Percentiles rank a stretch among this genome's conserved stretches.
These are phyloP conservation scores for Colletotrichum nymphaeae DNA, from an alignment of 2,329 filamentous ascomycete species.

Conservation along the genomic window DNA sequence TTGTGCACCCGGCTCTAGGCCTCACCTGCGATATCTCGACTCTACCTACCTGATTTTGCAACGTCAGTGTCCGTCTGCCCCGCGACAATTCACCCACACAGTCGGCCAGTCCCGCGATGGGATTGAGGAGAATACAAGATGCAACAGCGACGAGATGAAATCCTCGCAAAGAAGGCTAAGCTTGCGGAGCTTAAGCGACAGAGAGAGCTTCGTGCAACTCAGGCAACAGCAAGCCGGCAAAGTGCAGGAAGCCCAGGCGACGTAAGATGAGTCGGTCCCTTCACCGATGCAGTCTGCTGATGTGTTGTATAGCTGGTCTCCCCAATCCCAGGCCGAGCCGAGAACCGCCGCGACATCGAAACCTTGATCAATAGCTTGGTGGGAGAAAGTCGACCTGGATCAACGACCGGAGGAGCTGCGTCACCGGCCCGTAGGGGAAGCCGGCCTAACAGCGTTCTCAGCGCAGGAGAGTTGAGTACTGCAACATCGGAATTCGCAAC, in stretches of 20 bases:
- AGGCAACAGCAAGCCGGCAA: conserved; percentile 76
- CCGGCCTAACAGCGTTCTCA: conserved; percentile 87
- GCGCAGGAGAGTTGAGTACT: conserved; percentile 82
- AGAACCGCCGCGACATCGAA: conserved; percentile 82
- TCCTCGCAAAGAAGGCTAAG: conserved; percentile 95
- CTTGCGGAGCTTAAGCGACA: conserved; percentile 96
- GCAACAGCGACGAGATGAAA: conserved; percentile 93
- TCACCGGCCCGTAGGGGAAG: conserved; percentile 79
- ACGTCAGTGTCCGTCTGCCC: not conserved
- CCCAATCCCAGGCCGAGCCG: conserved; percentile 76
- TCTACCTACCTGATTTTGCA: not conserved
- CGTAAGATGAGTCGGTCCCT: conserved; percentile 61
- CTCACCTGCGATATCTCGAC: not conserved
- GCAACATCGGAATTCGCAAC: conserved; percentile 73
- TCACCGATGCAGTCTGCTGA: conserved; percentile 19
- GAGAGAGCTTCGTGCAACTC: conserved; percentile 83
- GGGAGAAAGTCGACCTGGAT: conserved; percentile 79
- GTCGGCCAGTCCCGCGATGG: conserved; percentile 57
- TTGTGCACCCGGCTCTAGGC: not conserved
- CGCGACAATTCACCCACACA: conserved; percentile 27
- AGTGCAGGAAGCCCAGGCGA: conserved; percentile 77
- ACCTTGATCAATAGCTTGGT: conserved; percentile 86
- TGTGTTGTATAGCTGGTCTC: conserved; percentile 60
- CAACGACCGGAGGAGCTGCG: conserved; percentile 71
- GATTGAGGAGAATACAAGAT: conserved; percentile 60